A percentile compares a stretch with the other conserved stretches of the same genome.
phyloP scores from a whole-genome alignment of 106 monocot genomes.

The Dioscorea zingiberensis region DNA sequence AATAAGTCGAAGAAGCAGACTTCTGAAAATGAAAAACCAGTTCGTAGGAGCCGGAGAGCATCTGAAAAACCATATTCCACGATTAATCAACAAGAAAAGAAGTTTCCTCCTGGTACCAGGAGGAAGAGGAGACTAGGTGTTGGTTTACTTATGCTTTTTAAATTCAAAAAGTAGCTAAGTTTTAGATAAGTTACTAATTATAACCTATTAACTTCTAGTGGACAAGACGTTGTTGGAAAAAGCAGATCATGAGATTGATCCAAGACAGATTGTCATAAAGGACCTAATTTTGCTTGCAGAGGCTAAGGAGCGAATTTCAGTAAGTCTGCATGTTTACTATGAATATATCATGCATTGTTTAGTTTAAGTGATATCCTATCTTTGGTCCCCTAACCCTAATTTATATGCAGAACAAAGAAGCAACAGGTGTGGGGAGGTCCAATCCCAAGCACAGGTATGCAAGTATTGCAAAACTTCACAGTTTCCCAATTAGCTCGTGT shows the following conservation, averaged over 20 bases:
- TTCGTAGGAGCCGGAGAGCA: constrained; percentile 8
- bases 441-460: constrained; percentile 18
- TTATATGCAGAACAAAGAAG: constrained; percentile 18
- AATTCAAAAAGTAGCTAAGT: background rate
- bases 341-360: background rate
- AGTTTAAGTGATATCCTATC: background rate
- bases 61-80: constrained; percentile 7
- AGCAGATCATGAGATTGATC: constrained; percentile 57
- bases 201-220: constrained; percentile 19
- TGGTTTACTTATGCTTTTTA: background rate
- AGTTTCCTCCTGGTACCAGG: constrained; percentile 21
- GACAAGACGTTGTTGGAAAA: constrained; percentile 47
- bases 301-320: constrained; percentile 42
- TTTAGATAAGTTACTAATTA: background rate
- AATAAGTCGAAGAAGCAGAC: constrained; percentile 8
- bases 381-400: background rate
- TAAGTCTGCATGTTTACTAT: constrained; percentile 12
- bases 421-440: constrained; percentile 3
- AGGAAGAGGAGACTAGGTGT: constrained; percentile 46
- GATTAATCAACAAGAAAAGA: constrained; percentile 16
- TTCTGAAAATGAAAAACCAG: constrained; percentile 17
- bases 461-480: background rate
- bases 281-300: constrained; percentile 65
- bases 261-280: constrained; percentile 40
- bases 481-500: background rate